phyloP scores from a whole-genome alignment of 352 stramenopile species.

The Globisporangium echinulatum region DNA sequence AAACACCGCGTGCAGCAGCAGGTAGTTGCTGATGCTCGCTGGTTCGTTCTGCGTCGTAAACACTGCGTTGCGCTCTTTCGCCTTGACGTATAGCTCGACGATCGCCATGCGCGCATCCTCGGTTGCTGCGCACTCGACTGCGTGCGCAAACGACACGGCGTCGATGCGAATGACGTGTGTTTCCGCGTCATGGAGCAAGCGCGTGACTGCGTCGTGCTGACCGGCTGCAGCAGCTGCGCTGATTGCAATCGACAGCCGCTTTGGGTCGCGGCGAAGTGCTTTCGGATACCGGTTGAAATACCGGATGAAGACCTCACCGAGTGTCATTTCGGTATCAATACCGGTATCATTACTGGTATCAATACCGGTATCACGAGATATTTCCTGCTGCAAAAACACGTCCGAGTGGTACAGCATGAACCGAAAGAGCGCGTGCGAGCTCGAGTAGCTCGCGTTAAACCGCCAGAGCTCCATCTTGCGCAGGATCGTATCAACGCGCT shows the following conservation, averaged over 20 bases:
- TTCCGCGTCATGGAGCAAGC: constrained; percentile 35
- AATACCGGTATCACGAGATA: background rate
- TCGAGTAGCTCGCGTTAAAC: constrained; percentile 53
- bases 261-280: constrained; percentile 35
- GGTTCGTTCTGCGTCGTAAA: constrained; percentile 46
- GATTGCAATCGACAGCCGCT: constrained; percentile 49
- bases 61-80: constrained; percentile 42
- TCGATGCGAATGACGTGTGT: constrained; percentile 40
- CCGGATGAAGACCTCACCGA: constrained; percentile 31
- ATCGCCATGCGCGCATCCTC: constrained; percentile 41
- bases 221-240: constrained; percentile 42
- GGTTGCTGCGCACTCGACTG: constrained; percentile 36
- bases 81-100: constrained; percentile 48
- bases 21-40: constrained; percentile 51
- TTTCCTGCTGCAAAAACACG: constrained; percentile 20
- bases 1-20: constrained; percentile 51
- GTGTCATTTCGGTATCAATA: background rate
- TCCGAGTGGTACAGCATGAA: constrained; percentile 48
- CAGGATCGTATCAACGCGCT: constrained; percentile 43
- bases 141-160: constrained; percentile 57
- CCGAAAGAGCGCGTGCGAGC: constrained; percentile 49
- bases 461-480: constrained; percentile 27
- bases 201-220: constrained; percentile 25
- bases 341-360: constrained; percentile 1
- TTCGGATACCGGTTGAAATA: constrained; percentile 43